Conservation (phyloP, 129 eudicot genomes). For the Flaveria brownii region DNA sequence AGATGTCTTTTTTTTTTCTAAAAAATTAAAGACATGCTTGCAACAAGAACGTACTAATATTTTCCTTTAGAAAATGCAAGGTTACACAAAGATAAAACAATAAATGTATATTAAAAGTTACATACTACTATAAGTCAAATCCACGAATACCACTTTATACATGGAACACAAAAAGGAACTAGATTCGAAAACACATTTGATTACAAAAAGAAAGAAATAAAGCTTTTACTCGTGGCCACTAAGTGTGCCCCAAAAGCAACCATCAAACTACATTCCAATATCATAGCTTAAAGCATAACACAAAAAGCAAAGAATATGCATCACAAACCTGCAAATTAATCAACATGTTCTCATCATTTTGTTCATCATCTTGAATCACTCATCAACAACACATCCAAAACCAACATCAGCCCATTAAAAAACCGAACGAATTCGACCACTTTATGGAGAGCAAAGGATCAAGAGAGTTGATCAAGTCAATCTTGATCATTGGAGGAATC, state of each 20-base stretch:
- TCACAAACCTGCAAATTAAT: slow-evolving; percentile 11
- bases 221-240: slow-evolving; percentile 32
- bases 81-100: neutral
- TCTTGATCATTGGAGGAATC: slow-evolving; percentile 58
- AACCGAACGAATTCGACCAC: neutral
- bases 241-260: slow-evolving; percentile 57
- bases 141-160: neutral
- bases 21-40: neutral
- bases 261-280: slow-evolving; percentile 36
- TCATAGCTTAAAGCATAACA: slow-evolving; percentile 55
- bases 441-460: slow-evolving; percentile 49
- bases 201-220: slow-evolving; percentile 25
- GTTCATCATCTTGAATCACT: slow-evolving; percentile 3
- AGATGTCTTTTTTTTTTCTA: too few relatives aligned
- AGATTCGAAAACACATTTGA: slow-evolving; percentile 42
- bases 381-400: slow-evolving; percentile 23
- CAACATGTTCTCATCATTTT: slow-evolving; percentile 19
- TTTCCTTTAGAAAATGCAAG: neutral
- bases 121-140: too few relatives aligned
- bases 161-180: slow-evolving; percentile 35
- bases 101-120: neutral
- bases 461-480: slow-evolving; percentile 53
- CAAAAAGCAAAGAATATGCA: slow-evolving; percentile 51
- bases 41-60: neutral
- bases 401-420: slow-evolving; percentile 13